Base-by-base conservation (phyloP, 2,329 filamentous ascomycete species). In the Sporothrix sp. region DNA sequence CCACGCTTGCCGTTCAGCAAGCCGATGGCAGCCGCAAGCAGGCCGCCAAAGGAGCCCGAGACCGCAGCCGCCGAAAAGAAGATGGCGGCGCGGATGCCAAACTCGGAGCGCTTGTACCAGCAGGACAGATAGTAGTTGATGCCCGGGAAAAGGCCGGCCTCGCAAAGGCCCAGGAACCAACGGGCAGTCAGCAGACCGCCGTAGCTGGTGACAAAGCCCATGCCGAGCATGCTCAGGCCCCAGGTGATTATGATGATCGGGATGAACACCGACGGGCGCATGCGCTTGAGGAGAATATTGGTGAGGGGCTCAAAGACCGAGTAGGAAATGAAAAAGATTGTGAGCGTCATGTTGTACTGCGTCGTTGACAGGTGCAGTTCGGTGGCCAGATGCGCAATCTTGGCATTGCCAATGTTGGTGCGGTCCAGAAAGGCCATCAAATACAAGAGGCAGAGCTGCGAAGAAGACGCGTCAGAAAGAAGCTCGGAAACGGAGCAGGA, bases 271-370 rank as follows among this genome's bases (percentile, higher is more conserved):
- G 83, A 87, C 0, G 89, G 89, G 1, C 81, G 75, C 54, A 87
- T 69, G 16, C 74, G 76, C 68, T 94, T 95, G 53, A 95, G 79
- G 21, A 95, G 66, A 42, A 91, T 71, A 63, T 95, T 94, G 53
- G 86, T 88, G 38, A 89, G 59, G 0, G 81, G 80, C 63, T 93
- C 87, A 56, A 87, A 89, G 30, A 89, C 66, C 2, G 85, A 76
- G 63, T 95, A 95, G 0, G 85, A 88, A 45, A 94, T 74, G 68
- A 94, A 95, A 70, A 95, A 95, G 58, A 94, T 84, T 30, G 85
- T 87, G 7, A 95, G 72, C 0, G 82, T 78, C 20, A 77, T 72
- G 63, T 90, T 90, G 68, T 89, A 95, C 61, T 85, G 72, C 6
- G 71, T 66, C 2, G 75, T 72, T 0, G 73, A 74, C 45, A 91